Percentiles rank a stretch among this genome's conserved stretches.
phyloP scores from a whole-genome alignment of 2,329 filamentous ascomycete species.

The Waltergamsia citrina region DNA sequence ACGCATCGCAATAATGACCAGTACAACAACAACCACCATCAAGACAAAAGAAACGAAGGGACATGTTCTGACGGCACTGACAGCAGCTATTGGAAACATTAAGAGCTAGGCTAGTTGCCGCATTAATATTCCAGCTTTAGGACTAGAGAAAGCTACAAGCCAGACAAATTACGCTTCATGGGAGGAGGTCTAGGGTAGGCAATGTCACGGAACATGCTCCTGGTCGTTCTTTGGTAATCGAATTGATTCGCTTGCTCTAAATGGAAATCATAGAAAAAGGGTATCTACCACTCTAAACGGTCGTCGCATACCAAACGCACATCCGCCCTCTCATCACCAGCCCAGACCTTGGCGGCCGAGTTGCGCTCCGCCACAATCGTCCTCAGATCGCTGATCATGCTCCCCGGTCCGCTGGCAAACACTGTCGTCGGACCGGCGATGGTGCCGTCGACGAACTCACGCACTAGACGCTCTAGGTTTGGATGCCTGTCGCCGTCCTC shows the following conservation, averaged over 20 bases:
- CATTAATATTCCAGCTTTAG: too few relatives aligned
- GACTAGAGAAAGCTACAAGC: too few relatives aligned
- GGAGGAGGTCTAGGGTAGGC: too few relatives aligned
- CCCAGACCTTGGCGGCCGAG: constrained; percentile 44
- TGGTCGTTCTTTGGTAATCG: too few relatives aligned
- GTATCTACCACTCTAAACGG: constrained; percentile 42
- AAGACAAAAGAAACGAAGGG: too few relatives aligned
- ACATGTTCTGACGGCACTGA: too few relatives aligned
- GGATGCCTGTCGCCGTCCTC: constrained; percentile 27
- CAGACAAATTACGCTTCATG: too few relatives aligned
- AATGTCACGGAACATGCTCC: too few relatives aligned
- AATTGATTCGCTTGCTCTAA: not conserved
- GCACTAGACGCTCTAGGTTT: constrained; percentile 34
- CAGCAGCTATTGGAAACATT: too few relatives aligned
- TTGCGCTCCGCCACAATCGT: constrained; percentile 43
- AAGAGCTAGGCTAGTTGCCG: too few relatives aligned
- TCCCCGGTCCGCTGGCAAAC: constrained; percentile 49
- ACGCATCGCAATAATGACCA: too few relatives aligned
- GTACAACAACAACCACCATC: too few relatives aligned
- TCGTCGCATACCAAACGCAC: constrained; percentile 51
- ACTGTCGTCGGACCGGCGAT: constrained; percentile 41
- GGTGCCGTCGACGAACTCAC: constrained; percentile 36
- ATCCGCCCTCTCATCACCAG: constrained; percentile 43
- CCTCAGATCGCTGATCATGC: constrained; percentile 50
- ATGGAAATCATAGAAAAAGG: not conserved